Evolutionary conservation across 1,284 basidiomycete species (phyloP).

Genomic region (Cryptococcus depauperatus): DNA sequence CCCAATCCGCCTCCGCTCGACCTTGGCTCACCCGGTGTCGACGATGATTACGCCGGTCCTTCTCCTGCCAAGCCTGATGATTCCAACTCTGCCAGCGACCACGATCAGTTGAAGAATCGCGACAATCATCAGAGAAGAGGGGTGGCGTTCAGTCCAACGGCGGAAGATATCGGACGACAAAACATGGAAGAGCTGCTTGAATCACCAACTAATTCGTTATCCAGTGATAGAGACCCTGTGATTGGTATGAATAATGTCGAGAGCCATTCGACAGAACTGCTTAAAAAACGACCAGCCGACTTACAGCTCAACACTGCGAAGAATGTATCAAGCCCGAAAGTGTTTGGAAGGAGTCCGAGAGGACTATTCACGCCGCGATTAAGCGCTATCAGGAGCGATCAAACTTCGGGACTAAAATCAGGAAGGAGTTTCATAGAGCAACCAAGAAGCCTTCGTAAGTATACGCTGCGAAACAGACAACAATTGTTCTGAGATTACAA

Average conservation of each 20-base stretch:
- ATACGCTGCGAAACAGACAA: neutral
- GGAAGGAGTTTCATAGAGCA: slow-evolving; percentile 4
- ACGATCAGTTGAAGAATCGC: neutral
- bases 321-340: slow-evolving; percentile 1
- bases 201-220: slow-evolving; percentile 1
- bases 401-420: slow-evolving; percentile 1
- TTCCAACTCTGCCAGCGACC: neutral
- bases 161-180: slow-evolving; percentile 6
- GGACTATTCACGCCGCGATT: slow-evolving; percentile 5
- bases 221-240: slow-evolving; percentile 4
- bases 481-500: slow-evolving; percentile 9
- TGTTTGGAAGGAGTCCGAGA: slow-evolving; percentile 2
- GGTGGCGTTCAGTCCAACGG: slow-evolving; percentile 11
- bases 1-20: slow-evolving; percentile 34
- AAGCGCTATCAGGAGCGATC: neutral
- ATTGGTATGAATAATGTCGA: neutral
- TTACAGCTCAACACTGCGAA: neutral
- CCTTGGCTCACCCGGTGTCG: slow-evolving; percentile 25
- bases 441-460: slow-evolving; percentile 16
- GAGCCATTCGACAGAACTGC: slow-evolving; percentile 4
- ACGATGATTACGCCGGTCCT: neutral
- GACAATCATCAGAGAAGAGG: slow-evolving; percentile 5
- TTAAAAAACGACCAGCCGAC: neutral
- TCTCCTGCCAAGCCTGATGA: neutral
- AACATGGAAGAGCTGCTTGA: slow-evolving; percentile 3